Evolutionary conservation across 495 filamentous ascomycete genomes (phyloP), one percentile per base, ranked within the genome.

Genomic region (Rostrohypoxylon terebratum): DNA sequence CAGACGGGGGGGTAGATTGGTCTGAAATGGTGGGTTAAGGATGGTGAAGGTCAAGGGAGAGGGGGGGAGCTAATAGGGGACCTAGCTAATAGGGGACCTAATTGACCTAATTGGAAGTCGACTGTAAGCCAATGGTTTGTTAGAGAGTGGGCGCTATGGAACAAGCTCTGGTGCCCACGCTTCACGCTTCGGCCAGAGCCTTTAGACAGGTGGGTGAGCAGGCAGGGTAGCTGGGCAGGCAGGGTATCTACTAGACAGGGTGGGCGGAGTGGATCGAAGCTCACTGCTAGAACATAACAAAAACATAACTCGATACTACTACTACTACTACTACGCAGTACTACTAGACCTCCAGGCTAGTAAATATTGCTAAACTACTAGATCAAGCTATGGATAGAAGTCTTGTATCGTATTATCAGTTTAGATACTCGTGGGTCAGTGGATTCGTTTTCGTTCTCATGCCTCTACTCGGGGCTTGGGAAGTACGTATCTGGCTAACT

Each of bases 101-200:
- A n/a, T n/a, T n/a, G n/a, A n/a, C n/a, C 48, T 69, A 53, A 36
- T 34, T 59, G 28, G 62, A 38, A 42, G 59, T 54, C 61, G 21
- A 20, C 57, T 51, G 21, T 34, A 40, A 44, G 21, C 72, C 72
- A 74, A 74, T 71, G 36, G 55, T 47, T 48, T 25, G 33, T 20
- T n/a, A 11, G 34, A 8, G 6, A 33, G 68, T 75, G 63, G 68
- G 20, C 71, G 68, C 44, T 61, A 71, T 61, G 60, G 63, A 68
- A 71, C 62, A 68, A 42, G 38, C n/a, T n/a, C n/a, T n/a, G n/a
- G n/a, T n/a, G n/a, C 53, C 63, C 44, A 75, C 72, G 68, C 71
- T 59, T 71, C 44, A 74, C 72, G 68, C 71, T 59, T 71, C 67
- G 66, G 66, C 57, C 66, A 69, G 66, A 66, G 47, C 59, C 55